Percentiles rank a stretch among this genome's conserved stretches.
These are phyloP conservation scores for Malus hybrid DNA, from an alignment of 331 rosid species.

Conservation along the genomic window DNA sequence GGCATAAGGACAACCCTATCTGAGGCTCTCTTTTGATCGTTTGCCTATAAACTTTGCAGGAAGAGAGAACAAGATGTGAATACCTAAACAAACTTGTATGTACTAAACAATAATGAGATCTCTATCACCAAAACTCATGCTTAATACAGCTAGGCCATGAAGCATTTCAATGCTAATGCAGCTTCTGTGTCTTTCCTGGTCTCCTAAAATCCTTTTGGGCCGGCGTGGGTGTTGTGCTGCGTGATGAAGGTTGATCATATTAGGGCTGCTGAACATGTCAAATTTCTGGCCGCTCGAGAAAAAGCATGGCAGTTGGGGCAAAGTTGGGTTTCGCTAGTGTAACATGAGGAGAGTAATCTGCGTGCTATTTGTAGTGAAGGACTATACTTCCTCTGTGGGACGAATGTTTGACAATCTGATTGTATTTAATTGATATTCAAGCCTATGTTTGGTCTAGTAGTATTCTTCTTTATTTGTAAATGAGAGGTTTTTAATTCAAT, in stretches of 20 bases:
- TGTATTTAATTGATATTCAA: too few relatives aligned
- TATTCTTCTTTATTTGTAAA: too few relatives aligned
- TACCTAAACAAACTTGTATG: neutral
- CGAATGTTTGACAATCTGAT: neutral
- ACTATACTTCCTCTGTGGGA: neutral
- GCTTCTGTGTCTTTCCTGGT: neutral
- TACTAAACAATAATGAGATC: neutral
- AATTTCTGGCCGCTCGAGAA: neutral
- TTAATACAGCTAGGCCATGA: neutral
- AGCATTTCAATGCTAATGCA: neutral
- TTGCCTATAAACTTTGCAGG: neutral
- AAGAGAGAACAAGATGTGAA: neutral
- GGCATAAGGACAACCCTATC: neutral
- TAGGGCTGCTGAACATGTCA: neutral
- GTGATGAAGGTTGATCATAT: neutral
- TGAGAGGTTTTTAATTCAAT: rapidly evolving
- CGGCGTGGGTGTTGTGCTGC: neutral
- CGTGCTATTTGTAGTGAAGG: neutral
- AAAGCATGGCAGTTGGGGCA: neutral
- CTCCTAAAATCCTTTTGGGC: neutral
- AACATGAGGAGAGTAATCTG: neutral
- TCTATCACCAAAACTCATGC: neutral
- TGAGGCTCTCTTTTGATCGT: neutral
- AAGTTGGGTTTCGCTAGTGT: neutral
- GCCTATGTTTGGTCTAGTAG: too few relatives aligned